These are phyloP conservation scores for Panaeolus cyanescens DNA, from an alignment of 768 basidiomycete species.

Conservation along the genomic window DNA sequence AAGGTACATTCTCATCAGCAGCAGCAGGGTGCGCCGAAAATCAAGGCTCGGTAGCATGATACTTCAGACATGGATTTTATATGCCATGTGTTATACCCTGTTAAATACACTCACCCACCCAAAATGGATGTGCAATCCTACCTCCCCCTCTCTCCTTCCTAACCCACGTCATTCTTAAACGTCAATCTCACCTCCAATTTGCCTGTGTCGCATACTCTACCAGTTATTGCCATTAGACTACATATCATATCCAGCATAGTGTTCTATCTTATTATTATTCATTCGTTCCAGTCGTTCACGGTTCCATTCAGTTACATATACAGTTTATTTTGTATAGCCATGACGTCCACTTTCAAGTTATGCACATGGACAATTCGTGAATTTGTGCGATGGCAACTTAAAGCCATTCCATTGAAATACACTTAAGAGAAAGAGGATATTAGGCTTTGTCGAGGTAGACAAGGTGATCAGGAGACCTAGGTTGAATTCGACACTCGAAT, in stretches of 20 bases:
- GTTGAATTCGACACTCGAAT: conserved; percentile 18
- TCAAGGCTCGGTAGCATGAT: not conserved
- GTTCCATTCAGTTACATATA: too few species aligned
- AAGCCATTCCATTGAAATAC: too few species aligned
- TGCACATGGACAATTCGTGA: too few species aligned
- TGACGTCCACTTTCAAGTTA: too few species aligned
- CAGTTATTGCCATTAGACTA: not conserved
- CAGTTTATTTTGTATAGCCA: too few species aligned
- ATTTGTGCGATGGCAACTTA: too few species aligned
- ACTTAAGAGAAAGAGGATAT: too few species aligned
- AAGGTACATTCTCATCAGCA: not conserved
- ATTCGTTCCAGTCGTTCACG: too few species aligned
- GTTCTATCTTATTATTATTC: conserved; percentile 1
- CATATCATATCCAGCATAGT: not conserved
- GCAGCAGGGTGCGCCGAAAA: not conserved
- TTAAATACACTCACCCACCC: not conserved
- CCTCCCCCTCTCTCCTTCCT: not conserved
- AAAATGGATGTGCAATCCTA: not conserved
- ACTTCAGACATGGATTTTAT: not conserved
- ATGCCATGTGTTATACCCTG: not conserved
- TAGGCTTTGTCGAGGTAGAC: too few species aligned
- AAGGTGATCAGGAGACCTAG: conserved; percentile 9
- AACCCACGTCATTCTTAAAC: not conserved
- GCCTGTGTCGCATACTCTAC: not conserved
- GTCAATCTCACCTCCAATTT: too few species aligned